Evolutionary conservation across 2,329 filamentous ascomycete genomes (phyloP), one percentile per base, ranked within the genome.

Genomic region (Fusarium euwallaceae): DNA sequence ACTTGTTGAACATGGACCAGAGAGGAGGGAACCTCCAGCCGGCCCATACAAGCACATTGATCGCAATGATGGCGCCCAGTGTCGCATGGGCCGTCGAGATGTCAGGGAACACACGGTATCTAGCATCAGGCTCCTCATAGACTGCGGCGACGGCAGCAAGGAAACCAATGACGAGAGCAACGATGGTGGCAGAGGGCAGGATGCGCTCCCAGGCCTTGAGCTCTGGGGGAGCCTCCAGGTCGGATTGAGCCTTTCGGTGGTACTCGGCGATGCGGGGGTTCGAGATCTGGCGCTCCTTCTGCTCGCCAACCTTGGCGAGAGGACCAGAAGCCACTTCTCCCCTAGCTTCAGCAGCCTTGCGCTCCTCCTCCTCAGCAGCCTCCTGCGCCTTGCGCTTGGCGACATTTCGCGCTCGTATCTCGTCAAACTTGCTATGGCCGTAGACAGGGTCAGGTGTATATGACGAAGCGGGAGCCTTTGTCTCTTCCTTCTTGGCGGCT

Each of bases 1-100:
- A 92, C 72, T 86, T 89, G 83, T 94, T 95, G 75, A 95, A 83
- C 17, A 90, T 61, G 14, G 84, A 82, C 92, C 92, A 96, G 34
- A 91, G 77, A 1, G 90, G 89, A 56, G 93, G 92, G 12, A 91
- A 74, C 74, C 88, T 88, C 92, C 93, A 95, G 32, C 87, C 83
- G 27, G 87, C 66, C 74, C 87, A 92, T 12, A 92, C 84, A 43
- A 86, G 73, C 8, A 87, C 67, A 80, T 95, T 95, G 59, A 88
- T 68, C n/a, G 83, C 85, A 53, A 94, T 86, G 48, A 96, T 82
- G 8, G 85, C 84, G 37, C 86, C 84, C n/a, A 94, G 84, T 4
- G 94, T 94, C 14, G 91, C 90, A 4, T 88, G 86, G 16, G 91
- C 87, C 3, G 91, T 89, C 1, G 91, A 88, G 2, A 92, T 82